Evolutionary conservation across 805 yeast genomes (phyloP), one percentile per base, ranked within the genome.

Genomic region (Nakazawaea siamensis): DNA sequence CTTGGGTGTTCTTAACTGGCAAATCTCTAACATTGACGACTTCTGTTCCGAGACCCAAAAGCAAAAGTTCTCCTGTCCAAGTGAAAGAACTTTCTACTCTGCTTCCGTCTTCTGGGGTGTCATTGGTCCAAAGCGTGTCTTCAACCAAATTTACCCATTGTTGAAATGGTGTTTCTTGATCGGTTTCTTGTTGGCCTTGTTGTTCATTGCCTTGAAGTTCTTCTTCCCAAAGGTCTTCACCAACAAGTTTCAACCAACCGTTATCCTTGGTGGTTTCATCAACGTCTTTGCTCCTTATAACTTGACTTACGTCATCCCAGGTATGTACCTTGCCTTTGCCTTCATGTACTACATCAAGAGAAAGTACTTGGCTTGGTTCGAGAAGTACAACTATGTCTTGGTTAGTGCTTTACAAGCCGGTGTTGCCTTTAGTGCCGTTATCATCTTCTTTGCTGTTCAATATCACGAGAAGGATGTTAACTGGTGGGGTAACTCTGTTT

Each of bases 401-500:
- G 61, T 77, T 17, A 68, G 79, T 34, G 80, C 73, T 1, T 55
- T 77, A 18, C 55, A 67, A 7, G 73, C 81, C 1, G 84, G 82
- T n/a, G 69, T 75, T 14, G 83, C 82, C 2, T 64, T 76, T 42
- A 60, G 76, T 39, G 75, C 73, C 1, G 56, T 75, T 29, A 54
- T 78, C 37, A 68, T 76, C 25, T 79, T 79, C 55, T 73, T 74
- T 47, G 50, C 60, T 1, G 62, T 63, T 2, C 61, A 56, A 35
- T 73, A 64, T 46, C 62, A 70, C 31, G 57, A 60, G 3, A 58
- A 55, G 18, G 41, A 49, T 4, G 34, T 76, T 11, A 41, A 54
- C 27, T 79, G 86, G 86, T 79, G 86, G 86, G 86, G 86, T 1
- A 76, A 74, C 38, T 51, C 40, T 42, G 55, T 64, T 10, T 27